Evolutionary conservation across 2,329 filamentous ascomycete genomes (phyloP).

Genomic region (Dactylonectria macrodidyma): DNA sequence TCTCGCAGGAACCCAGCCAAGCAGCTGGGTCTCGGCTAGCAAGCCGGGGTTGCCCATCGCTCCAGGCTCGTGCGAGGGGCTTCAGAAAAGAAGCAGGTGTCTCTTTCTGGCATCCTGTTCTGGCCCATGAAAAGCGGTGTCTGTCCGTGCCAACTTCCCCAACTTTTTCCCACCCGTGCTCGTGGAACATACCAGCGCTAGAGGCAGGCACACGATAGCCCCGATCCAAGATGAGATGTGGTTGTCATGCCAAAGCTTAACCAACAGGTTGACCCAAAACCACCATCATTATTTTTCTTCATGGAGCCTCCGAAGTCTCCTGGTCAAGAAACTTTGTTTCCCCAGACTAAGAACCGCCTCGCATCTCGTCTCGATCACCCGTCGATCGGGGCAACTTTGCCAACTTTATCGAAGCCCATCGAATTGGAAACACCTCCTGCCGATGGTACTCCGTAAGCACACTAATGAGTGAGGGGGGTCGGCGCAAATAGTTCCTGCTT

Average conservation of each 20-base stretch:
- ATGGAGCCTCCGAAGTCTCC: neutral
- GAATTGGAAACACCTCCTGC: neutral
- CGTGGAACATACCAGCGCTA: neutral
- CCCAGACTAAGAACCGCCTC: neutral
- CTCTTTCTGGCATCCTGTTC: neutral
- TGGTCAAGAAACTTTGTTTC: neutral
- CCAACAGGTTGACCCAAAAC: neutral
- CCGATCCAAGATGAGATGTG: conserved; percentile 26
- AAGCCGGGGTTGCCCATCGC: conserved; percentile 6
- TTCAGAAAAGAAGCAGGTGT: neutral
- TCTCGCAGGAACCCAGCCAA: conserved; percentile 29
- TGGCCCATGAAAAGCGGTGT: neutral
- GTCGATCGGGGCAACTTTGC: neutral
- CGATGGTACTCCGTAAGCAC: neutral
- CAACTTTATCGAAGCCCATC: neutral
- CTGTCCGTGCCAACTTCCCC: neutral
- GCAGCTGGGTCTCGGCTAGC: conserved; percentile 31
- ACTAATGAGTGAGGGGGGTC: neutral
- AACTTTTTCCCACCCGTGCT: neutral
- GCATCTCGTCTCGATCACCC: conserved; percentile 14
- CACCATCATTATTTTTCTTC: neutral
- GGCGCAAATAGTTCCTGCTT: neutral
- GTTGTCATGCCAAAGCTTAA: neutral
- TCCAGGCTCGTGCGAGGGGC: conserved; percentile 10
- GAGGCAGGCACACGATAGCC: conserved; percentile 8